phyloP scores from a whole-genome alignment of 2,329 filamentous ascomycete species.

The Colletotrichum shisoi region DNA sequence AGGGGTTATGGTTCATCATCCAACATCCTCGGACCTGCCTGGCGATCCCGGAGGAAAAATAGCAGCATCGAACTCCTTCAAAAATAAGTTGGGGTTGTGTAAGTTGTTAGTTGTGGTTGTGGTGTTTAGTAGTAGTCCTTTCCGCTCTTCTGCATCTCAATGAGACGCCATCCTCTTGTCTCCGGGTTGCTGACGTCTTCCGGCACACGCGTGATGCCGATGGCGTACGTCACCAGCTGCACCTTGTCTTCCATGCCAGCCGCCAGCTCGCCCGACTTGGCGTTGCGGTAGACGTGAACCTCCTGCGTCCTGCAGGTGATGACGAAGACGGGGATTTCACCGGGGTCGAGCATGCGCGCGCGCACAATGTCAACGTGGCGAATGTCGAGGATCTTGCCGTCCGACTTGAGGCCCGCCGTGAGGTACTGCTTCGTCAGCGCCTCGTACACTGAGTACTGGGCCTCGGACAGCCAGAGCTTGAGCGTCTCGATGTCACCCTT shows the following conservation, averaged over 20 bases:
- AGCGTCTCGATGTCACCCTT: constrained; percentile 92
- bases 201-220: constrained; percentile 90
- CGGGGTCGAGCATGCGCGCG: constrained; percentile 81
- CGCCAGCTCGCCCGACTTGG: constrained; percentile 86
- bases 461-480: constrained; percentile 94
- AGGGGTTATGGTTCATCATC: constrained; percentile 17
- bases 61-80: not conserved
- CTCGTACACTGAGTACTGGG: constrained; percentile 95
- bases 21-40: constrained; percentile 27
- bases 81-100: not conserved
- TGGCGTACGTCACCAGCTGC: constrained; percentile 96
- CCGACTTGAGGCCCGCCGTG: constrained; percentile 88
- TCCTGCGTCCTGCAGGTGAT: constrained; percentile 96
- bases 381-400: constrained; percentile 94
- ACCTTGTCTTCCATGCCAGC: constrained; percentile 99
- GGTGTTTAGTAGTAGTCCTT: constrained; percentile 74
- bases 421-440: constrained; percentile 98
- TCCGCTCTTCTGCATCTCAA: constrained; percentile 98
- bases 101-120: not conserved
- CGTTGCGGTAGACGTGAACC: constrained; percentile 94
- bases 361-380: constrained; percentile 88
- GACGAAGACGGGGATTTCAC: constrained; percentile 94
- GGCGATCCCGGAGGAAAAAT: constrained; percentile 15
- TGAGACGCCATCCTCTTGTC: constrained; percentile 94
- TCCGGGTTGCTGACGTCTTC: constrained; percentile 98